Conservation (phyloP, 192 early-diverging fungal species). For the Mortierella antarctica region DNA sequence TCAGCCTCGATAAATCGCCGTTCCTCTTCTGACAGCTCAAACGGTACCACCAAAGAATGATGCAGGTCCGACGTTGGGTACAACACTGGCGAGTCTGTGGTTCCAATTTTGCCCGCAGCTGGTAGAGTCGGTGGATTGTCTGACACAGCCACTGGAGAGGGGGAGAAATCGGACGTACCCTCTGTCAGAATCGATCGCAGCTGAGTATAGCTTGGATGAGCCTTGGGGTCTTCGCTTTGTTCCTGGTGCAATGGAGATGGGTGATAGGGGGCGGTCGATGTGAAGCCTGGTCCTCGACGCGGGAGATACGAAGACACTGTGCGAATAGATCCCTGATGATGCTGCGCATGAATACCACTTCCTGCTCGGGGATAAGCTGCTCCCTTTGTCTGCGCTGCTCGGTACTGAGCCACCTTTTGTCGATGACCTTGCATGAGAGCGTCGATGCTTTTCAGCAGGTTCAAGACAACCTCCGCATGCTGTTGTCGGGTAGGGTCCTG, state of each 20-base stretch:
- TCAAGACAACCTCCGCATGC: conserved; percentile 40
- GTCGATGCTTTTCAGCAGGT: conserved; percentile 42
- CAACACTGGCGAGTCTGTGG: conserved; percentile 19
- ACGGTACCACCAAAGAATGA: conserved; percentile 18
- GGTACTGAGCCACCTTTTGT: conserved; percentile 24
- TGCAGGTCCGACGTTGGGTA: conserved; percentile 46
- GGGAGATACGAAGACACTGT: conserved; percentile 44
- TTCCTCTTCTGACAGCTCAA: conserved; percentile 50
- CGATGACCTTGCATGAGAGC: conserved; percentile 37
- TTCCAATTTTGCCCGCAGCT: neutral
- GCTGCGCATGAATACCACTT: conserved; percentile 21
- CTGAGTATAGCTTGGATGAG: conserved; percentile 16
- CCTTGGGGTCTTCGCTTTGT: conserved; percentile 1
- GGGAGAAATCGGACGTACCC: neutral
- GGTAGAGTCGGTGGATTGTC: neutral
- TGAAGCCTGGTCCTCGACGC: conserved; percentile 9
- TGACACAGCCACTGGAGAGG: neutral
- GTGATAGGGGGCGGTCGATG: conserved; percentile 2
- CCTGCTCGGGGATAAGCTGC: neutral
- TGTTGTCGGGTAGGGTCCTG: conserved; percentile 39
- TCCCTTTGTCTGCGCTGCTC: conserved; percentile 9
- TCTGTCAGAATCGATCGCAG: conserved; percentile 17
- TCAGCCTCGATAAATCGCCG: conserved; percentile 46
- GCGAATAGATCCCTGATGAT: conserved; percentile 28
- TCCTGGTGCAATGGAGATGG: conserved; percentile 27